These are phyloP conservation scores for Populus hybrid DNA, from an alignment of 441 rosid genomes.

Conservation along the genomic window DNA sequence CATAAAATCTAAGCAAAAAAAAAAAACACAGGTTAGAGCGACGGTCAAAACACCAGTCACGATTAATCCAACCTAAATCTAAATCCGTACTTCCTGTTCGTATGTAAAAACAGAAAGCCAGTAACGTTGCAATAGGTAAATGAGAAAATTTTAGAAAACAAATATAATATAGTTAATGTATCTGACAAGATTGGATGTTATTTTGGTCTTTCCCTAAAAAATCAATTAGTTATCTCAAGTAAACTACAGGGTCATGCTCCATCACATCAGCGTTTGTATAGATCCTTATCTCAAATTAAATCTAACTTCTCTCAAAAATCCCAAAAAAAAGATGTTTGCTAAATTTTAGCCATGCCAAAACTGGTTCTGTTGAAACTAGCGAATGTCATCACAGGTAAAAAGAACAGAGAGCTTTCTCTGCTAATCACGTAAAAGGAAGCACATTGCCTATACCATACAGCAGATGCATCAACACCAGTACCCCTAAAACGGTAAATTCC, in stretches of 20 bases:
- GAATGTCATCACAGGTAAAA: constrained; percentile 15
- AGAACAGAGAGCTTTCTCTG: constrained; percentile 19
- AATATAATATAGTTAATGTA: not conserved
- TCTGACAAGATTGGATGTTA: not conserved
- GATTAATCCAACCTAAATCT: not conserved
- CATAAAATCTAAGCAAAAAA: constrained; percentile 47
- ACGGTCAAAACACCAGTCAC: not conserved
- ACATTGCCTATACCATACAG: not conserved
- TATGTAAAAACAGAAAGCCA: not conserved
- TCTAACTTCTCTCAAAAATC: constrained; percentile 7
- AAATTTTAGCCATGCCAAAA: constrained; percentile 9
- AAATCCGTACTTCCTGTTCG: not conserved
- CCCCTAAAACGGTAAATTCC: constrained; percentile 17
- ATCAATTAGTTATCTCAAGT: not conserved
- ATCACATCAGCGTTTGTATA: constrained; percentile 14
- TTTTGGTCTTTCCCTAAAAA: not conserved
- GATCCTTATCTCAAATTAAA: not conserved
- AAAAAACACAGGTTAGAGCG: too few species aligned
- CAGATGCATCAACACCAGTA: constrained; percentile 18
- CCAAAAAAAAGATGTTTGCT: constrained; percentile 15
- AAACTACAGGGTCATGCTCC: not conserved
- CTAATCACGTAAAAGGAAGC: constrained; percentile 22
- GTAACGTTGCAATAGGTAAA: not conserved
- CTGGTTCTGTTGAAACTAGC: constrained; percentile 26
- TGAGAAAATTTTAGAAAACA: not conserved